These are phyloP conservation scores for Oehlia diaphana DNA, from an alignment of 192 early-diverging fungal genomes.

Conservation along the genomic window DNA sequence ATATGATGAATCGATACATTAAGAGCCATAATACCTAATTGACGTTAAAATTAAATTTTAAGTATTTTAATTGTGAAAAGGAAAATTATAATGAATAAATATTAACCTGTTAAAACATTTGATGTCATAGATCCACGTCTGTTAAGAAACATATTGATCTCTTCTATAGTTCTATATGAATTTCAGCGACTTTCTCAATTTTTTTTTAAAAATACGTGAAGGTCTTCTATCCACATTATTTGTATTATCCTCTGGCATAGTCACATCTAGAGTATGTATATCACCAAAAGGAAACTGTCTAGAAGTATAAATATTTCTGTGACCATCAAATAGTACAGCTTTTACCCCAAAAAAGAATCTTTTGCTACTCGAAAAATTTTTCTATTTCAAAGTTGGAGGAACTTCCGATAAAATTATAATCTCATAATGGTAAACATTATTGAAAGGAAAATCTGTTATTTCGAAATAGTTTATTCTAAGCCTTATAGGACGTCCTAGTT, in stretches of 20 bases:
- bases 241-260: constrained; percentile 43
- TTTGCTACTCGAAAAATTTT: constrained; percentile 61
- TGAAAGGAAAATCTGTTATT: constrained; percentile 60
- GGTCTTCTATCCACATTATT: constrained; percentile 31
- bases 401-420: constrained; percentile 76
- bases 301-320: constrained; percentile 74
- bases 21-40: constrained; percentile 57
- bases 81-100: too few species aligned
- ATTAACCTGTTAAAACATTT: constrained; percentile 25
- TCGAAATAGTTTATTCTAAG: constrained; percentile 78
- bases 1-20: constrained; percentile 84
- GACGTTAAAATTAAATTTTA: neutral
- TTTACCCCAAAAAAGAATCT: constrained; percentile 50
- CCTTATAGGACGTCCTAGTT: constrained; percentile 40
- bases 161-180: constrained; percentile 66
- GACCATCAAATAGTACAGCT: constrained; percentile 57
- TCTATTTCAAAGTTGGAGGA: constrained; percentile 72
- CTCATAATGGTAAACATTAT: constrained; percentile 84
- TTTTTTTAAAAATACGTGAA: constrained; percentile 57
- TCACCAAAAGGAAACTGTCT: constrained; percentile 57
- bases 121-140: constrained; percentile 28
- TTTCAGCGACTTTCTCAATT: constrained; percentile 63
- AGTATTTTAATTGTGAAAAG: too few species aligned
- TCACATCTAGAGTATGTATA: constrained; percentile 57
- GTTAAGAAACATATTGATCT: constrained; percentile 53